phyloP scores from a whole-genome alignment of 805 yeast genomes.

The Scheffersomyces ergatensis region DNA sequence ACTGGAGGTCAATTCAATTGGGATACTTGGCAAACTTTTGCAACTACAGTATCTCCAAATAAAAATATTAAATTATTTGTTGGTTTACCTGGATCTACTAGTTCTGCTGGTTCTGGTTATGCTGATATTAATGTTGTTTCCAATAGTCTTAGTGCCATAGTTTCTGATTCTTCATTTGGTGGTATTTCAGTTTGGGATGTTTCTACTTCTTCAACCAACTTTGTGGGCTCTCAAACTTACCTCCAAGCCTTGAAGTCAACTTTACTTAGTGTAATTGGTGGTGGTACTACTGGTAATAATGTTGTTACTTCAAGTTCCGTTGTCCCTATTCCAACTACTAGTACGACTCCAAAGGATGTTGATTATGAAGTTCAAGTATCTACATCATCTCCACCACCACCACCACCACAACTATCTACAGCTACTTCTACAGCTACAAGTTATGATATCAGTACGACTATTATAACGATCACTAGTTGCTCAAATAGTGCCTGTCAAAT shows the following conservation, averaged over 20 bases:
- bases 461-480: slow-evolving; percentile 26
- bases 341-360: not conserved
- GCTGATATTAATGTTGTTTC: slow-evolving; percentile 14
- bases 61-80: slow-evolving; percentile 64
- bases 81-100: slow-evolving; percentile 65
- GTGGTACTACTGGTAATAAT: not conserved
- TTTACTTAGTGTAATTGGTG: not conserved
- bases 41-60: slow-evolving; percentile 60
- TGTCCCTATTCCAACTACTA: slow-evolving; percentile 1
- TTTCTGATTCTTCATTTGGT: slow-evolving; percentile 25
- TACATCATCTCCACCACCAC: not conserved
- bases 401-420: not conserved
- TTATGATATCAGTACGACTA: slow-evolving; percentile 16
- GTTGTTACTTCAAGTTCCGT: not conserved
- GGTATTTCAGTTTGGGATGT: slow-evolving; percentile 40
- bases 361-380: not conserved
- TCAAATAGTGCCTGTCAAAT: slow-evolving; percentile 22
- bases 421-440: slow-evolving; percentile 7
- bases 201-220: slow-evolving; percentile 20
- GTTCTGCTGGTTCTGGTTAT: slow-evolving; percentile 57
- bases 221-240: not conserved
- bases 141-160: slow-evolving; percentile 12
- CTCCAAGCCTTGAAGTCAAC: not conserved
- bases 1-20: slow-evolving; percentile 47
- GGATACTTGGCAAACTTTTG: slow-evolving; percentile 72